Evolutionary conservation across 129 eudicot species (phyloP), one percentile per base, ranked within the genome.

Genomic region (Helichrysum umbraculigerum): DNA sequence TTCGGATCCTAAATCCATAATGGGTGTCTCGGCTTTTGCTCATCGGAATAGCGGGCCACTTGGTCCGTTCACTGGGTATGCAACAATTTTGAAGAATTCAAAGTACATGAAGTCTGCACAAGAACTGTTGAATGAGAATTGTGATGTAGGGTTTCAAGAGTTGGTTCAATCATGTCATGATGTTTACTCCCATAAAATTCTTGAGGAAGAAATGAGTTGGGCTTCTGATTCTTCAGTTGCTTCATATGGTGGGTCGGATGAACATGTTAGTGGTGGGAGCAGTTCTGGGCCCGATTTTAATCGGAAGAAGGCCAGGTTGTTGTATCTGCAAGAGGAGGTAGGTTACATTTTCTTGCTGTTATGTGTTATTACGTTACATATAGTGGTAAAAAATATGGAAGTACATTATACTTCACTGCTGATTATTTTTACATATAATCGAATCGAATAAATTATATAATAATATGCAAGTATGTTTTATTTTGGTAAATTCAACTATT

Each of bases 11-110:
- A 80, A 79, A 66, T 51, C 75, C 17, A 66, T 80, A 2, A 39
- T 66, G 81, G 85, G 79, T 21, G 85, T 51, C 68, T 50, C 79
- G 15, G 70, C 82, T 20, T 14, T 80, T 28, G 74, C 76, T 68
- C 84, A 83, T 75, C 88, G 90, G 67, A 78, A 34, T 76, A 66
- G 71, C 0, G 98, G 95, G 7, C 98, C 97, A 1, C 83, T 88
- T 2, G 98, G 98, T 21, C 98, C 98, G 1, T 93, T 93, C 62
- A 93, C 98, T 3, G 98, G 98, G 1, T 93, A 93, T 16, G 88
- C 98, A 0, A 85, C 89, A 1, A 83, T 93, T 62, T 64, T 93
- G 60, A 83, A 73, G 76, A 81, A 87, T 50, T 90, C 97, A 0
- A 93, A 81, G 82, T 93, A 83, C 69, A 79, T 93, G 81, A 88